These are phyloP conservation scores for Ophiostoma himal-ulmi DNA, from an alignment of 2,329 filamentous ascomycete genomes.

Conservation along the genomic window DNA sequence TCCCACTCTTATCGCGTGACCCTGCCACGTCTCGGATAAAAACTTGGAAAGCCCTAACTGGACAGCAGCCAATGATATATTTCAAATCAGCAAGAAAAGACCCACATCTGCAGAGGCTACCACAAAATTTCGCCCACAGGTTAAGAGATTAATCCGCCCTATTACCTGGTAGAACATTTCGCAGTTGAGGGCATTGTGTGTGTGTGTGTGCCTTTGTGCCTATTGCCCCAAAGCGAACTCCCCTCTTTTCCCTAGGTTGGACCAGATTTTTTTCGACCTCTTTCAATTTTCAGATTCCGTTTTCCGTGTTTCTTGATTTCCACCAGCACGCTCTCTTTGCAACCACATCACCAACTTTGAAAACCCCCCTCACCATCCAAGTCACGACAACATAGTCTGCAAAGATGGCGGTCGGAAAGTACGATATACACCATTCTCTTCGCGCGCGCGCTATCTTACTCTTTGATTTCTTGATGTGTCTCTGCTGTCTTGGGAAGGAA, in stretches of 20 bases:
- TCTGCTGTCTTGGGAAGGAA: not conserved
- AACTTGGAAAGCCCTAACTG: conserved; percentile 25
- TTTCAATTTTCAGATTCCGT: conserved; percentile 14
- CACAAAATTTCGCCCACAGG: conserved; percentile 33
- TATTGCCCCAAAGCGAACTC: conserved; percentile 8
- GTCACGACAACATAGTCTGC: conserved; percentile 44
- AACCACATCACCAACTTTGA: conserved; percentile 34
- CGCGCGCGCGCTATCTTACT: not conserved
- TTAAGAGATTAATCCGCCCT: conserved; percentile 25
- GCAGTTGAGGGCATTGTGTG: conserved; percentile 15
- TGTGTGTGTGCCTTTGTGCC: conserved; percentile 1
- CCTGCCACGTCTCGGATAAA: conserved; percentile 17
- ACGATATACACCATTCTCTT: not conserved
- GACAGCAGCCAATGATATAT: conserved; percentile 18
- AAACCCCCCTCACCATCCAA: conserved; percentile 34
- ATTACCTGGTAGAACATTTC: conserved; percentile 13
- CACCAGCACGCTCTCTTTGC: conserved; percentile 13
- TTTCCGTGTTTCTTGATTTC: conserved; percentile 23
- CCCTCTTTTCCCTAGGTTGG: conserved; percentile 23
- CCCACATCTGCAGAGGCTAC: conserved; percentile 19
- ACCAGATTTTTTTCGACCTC: conserved; percentile 19
- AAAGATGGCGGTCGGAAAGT: conserved; percentile 58
- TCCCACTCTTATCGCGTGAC: conserved; percentile 19
- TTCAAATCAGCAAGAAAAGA: not conserved
- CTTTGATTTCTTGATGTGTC: not conserved